Conservation (phyloP, 176 grass and related monocot genomes). For the Oryza meyeriana region DNA sequence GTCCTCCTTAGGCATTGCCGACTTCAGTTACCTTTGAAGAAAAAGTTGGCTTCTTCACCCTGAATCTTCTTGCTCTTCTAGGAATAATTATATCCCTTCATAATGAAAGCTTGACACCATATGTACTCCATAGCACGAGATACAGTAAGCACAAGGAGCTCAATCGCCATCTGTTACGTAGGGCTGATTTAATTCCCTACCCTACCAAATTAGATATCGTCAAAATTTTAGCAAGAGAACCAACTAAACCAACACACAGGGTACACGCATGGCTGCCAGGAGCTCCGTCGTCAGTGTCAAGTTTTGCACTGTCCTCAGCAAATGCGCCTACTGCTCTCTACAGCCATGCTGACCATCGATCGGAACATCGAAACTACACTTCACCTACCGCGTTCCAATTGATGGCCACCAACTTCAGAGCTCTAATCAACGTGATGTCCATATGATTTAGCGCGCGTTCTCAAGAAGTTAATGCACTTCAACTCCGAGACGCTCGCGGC, state of each 20-base stretch:
- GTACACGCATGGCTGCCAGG: neutral
- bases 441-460: neutral
- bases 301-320: neutral
- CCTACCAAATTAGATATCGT: neutral
- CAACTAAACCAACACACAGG: neutral
- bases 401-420: neutral
- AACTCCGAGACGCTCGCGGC: neutral
- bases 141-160: neutral
- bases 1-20: too few species aligned
- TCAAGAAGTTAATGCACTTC: neutral
- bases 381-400: neutral
- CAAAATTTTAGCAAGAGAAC: neutral
- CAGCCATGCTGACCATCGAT: neutral
- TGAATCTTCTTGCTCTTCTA: neutral
- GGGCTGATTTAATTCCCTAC: neutral
- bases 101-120: neutral
- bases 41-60: neutral
- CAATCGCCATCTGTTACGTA: neutral
- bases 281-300: slow-evolving; percentile 12
- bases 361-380: neutral
- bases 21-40: neutral
- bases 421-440: neutral
- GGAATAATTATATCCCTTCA: neutral
- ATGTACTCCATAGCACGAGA: neutral
- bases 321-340: neutral